These are phyloP conservation scores for Tolypocladium album DNA, from an alignment of 2,329 filamentous ascomycete genomes.

Conservation along the genomic window DNA sequence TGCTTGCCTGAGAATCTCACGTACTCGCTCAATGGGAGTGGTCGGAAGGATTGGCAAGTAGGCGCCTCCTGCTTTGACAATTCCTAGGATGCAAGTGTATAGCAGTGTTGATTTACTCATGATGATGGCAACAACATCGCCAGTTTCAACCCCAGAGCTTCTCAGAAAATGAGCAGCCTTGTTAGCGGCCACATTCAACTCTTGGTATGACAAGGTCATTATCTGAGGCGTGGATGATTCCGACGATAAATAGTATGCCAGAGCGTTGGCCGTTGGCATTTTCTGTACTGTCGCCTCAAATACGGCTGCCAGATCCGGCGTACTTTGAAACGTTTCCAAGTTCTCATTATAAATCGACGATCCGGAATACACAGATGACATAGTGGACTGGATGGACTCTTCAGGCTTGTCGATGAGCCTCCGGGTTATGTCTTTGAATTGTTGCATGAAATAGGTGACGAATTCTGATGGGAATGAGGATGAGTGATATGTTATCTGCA, in stretches of 20 bases:
- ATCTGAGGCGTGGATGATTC: conserved; percentile 14
- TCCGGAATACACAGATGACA: conserved; percentile 14
- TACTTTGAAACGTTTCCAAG: conserved; percentile 19
- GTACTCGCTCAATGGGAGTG: conserved; percentile 52
- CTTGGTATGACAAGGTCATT: conserved; percentile 45
- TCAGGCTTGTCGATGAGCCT: conserved; percentile 17
- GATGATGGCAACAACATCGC: conserved; percentile 58
- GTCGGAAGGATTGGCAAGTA: conserved; percentile 71
- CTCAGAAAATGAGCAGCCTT: conserved; percentile 45
- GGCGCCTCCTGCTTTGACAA: conserved; percentile 63
- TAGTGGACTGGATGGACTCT: conserved; percentile 5
- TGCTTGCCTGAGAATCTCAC: conserved; percentile 52
- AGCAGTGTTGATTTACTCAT: conserved; percentile 68
- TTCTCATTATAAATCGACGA: conserved; percentile 39
- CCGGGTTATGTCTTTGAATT: conserved; percentile 44
- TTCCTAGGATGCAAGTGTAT: conserved; percentile 64
- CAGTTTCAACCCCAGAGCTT: conserved; percentile 31
- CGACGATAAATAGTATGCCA: conserved; percentile 46
- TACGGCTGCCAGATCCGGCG: conserved; percentile 34
- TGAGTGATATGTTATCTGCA: conserved; percentile 37
- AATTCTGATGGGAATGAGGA: conserved; percentile 42
- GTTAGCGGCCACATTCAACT: conserved; percentile 56
- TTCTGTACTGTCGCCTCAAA: conserved; percentile 42
- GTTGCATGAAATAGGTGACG: conserved; percentile 43
- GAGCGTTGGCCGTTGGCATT: conserved; percentile 44